These are phyloP conservation scores for Dryadomyces quercus-mongolicae DNA, from an alignment of 2,329 filamentous ascomycete genomes.

Conservation along the genomic window DNA sequence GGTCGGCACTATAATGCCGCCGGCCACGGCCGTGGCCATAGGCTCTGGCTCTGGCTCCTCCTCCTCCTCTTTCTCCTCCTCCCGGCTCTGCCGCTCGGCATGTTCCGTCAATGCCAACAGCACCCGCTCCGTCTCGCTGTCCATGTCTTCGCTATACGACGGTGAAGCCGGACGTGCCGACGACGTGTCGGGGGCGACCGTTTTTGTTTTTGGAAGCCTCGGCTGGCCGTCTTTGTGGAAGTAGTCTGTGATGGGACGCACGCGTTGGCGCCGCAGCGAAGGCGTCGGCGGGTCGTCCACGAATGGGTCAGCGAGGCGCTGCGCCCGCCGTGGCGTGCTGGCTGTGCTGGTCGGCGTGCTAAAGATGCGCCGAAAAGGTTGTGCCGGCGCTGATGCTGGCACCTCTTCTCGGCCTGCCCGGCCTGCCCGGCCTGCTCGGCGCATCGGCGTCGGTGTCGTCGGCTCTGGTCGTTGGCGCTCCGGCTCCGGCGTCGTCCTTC, in stretches of 20 bases:
- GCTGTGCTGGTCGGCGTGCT: slow-evolving; percentile 3
- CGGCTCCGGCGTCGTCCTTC: slow-evolving; percentile 10
- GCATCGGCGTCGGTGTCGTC: not conserved
- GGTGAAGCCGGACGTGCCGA: not conserved
- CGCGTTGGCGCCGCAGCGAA: not conserved
- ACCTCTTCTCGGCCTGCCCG: not conserved
- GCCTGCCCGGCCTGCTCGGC: not conserved
- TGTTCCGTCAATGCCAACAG: slow-evolving; percentile 9
- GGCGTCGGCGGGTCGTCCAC: slow-evolving; percentile 2
- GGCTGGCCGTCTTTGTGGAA: slow-evolving; percentile 1
- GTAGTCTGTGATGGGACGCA: slow-evolving; percentile 9
- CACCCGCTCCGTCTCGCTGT: slow-evolving; percentile 12
- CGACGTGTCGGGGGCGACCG: not conserved
- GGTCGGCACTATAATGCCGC: not conserved
- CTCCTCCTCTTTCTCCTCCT: not conserved
- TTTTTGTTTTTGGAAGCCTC: not conserved
- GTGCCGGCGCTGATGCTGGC: too few relatives aligned
- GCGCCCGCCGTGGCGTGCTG: too few relatives aligned
- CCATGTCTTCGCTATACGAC: slow-evolving; percentile 7
- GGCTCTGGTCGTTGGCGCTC: slow-evolving; percentile 2
- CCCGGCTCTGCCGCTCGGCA: slow-evolving; percentile 1
- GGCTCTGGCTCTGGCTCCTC: not conserved
- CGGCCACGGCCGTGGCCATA: too few relatives aligned
- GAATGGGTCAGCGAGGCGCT: not conserved
- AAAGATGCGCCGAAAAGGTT: slow-evolving; percentile 10